phyloP scores from a whole-genome alignment of 1,284 basidiomycete species.

The Malassezia brasiliensis region DNA sequence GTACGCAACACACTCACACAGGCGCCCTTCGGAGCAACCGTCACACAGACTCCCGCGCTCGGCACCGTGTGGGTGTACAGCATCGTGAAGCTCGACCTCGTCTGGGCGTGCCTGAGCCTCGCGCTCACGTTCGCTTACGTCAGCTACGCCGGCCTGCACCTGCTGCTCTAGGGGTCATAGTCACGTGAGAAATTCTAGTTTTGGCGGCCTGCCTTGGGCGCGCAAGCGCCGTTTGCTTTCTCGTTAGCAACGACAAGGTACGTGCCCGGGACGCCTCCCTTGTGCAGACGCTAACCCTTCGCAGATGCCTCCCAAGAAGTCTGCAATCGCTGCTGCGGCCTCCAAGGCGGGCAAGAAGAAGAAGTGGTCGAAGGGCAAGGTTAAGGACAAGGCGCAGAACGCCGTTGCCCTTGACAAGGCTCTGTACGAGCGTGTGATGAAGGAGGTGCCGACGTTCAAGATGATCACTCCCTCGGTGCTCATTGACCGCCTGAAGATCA shows the following conservation, averaged over 20 bases:
- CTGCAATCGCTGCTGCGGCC: constrained; percentile 47
- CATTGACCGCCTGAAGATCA: constrained; percentile 94
- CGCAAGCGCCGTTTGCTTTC: constrained; percentile 3
- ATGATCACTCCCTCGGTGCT: constrained; percentile 82
- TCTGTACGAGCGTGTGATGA: constrained; percentile 87
- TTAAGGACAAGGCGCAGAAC: constrained; percentile 87
- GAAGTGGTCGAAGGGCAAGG: constrained; percentile 99
- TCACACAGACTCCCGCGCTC: constrained; percentile 44
- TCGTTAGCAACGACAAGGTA: constrained; percentile 15
- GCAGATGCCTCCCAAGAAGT: constrained; percentile 48
- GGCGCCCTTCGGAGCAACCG: constrained; percentile 36
- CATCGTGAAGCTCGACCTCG: constrained; percentile 44
- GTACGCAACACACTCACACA: constrained; percentile 20
- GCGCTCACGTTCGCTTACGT: constrained; percentile 29
- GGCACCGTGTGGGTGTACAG: constrained; percentile 49
- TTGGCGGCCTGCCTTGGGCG: neutral
- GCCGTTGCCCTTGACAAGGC: constrained; percentile 64
- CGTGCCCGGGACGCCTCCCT: neutral
- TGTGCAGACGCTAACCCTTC: neutral
- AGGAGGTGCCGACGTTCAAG: constrained; percentile 99
- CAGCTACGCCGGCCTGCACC: constrained; percentile 19
- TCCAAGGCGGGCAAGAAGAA: constrained; percentile 71
- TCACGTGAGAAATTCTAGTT: constrained; percentile 18
- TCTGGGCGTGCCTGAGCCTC: constrained; percentile 34
- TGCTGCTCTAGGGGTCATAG: constrained; percentile 17